Conservation (phyloP, 192 early-diverging fungal species). For the Pilobolus umbonatus region DNA sequence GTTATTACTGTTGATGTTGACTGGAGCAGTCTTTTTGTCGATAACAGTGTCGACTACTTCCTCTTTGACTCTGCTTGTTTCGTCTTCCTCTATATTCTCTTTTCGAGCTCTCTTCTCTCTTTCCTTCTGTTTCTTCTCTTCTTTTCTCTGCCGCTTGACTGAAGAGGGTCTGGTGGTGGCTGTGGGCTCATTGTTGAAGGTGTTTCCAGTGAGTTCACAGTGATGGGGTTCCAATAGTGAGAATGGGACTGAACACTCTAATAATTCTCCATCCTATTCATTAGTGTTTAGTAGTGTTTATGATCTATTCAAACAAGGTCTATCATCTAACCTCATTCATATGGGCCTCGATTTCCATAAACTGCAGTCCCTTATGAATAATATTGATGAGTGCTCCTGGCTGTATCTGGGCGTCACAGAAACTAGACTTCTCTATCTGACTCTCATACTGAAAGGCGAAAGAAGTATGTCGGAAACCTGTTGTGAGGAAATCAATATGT, state of each 20-base stretch:
- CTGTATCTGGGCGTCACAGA: conserved; percentile 57
- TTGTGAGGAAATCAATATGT: not conserved
- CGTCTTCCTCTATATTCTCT: conserved; percentile 17
- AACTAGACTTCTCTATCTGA: conserved; percentile 60
- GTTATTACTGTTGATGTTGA: not conserved
- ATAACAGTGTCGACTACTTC: not conserved
- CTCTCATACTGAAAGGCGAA: conserved; percentile 87
- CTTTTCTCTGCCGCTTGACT: conserved; percentile 41
- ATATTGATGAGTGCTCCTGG: conserved; percentile 82
- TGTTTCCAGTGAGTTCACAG: conserved; percentile 49
- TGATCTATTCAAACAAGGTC: too few relatives aligned
- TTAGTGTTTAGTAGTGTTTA: too few relatives aligned
- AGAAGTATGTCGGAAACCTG: conserved; percentile 81
- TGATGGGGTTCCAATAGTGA: conserved; percentile 60
- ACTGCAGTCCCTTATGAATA: conserved; percentile 89
- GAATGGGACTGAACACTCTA: conserved; percentile 68
- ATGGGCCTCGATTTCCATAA: conserved; percentile 87
- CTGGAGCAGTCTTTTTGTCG: not conserved
- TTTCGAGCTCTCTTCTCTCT: conserved; percentile 44
- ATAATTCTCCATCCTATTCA: conserved; percentile 72
- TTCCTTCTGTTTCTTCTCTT: conserved; percentile 46
- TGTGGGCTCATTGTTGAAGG: conserved; percentile 26
- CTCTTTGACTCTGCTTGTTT: not conserved
- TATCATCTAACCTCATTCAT: conserved; percentile 77
- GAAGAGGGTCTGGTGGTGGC: conserved; percentile 30